Conservation (phyloP, 192 early-diverging fungal species). For the Coemansia asiatica region DNA sequence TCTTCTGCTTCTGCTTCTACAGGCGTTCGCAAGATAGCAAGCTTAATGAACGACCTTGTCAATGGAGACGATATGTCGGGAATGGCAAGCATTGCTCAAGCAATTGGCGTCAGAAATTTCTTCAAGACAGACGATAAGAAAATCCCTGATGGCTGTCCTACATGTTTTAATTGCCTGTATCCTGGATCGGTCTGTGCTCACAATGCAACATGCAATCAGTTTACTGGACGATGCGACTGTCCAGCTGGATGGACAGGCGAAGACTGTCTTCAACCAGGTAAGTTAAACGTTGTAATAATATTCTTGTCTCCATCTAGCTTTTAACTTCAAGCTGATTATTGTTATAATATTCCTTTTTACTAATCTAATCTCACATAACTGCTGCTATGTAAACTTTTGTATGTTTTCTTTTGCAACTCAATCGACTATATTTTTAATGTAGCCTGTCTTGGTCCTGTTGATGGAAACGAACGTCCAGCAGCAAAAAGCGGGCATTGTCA, state of each 20-base stretch:
- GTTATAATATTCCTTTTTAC: too few relatives aligned
- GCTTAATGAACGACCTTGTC: constrained; percentile 33
- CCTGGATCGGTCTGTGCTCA: constrained; percentile 72
- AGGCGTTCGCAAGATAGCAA: constrained; percentile 15
- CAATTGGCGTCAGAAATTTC: constrained; percentile 49
- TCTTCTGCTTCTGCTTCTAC: neutral
- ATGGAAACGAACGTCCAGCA: constrained; percentile 61
- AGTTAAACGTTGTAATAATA: neutral
- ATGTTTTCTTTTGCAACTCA: neutral
- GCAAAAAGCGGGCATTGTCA: constrained; percentile 56
- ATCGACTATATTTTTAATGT: too few relatives aligned
- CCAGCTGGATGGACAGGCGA: constrained; percentile 78
- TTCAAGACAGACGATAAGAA: constrained; percentile 32
- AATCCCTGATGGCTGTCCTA: constrained; percentile 62
- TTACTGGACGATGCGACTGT: constrained; percentile 73
- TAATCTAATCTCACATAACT: too few relatives aligned
- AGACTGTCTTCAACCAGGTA: constrained; percentile 69
- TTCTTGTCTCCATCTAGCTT: neutral
- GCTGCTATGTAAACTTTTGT: too few relatives aligned
- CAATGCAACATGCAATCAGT: constrained; percentile 71
- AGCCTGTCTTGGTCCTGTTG: constrained; percentile 75
- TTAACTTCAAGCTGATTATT: too few relatives aligned
- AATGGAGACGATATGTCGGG: constrained; percentile 36
- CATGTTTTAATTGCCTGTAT: constrained; percentile 85
- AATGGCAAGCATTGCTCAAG: constrained; percentile 31